phyloP scores from a whole-genome alignment of 2,329 filamentous ascomycete genomes.

The Talaromyces pinophilus region DNA sequence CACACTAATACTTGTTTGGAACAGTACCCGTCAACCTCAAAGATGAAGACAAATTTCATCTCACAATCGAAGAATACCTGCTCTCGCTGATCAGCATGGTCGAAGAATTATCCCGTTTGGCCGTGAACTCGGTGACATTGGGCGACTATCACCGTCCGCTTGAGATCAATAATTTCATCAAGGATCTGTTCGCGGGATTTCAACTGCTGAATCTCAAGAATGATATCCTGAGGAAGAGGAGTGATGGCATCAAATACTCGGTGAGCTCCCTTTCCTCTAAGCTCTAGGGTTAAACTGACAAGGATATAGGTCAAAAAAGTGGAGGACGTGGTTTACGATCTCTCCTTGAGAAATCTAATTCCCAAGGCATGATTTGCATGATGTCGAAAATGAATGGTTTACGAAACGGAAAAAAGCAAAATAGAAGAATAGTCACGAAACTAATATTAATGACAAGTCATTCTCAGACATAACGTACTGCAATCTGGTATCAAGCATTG shows the following conservation, averaged over 20 bases:
- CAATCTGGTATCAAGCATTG: constrained; percentile 19
- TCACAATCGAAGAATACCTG: constrained; percentile 97
- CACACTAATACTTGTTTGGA: constrained; percentile 9
- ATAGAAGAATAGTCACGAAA: constrained; percentile 1
- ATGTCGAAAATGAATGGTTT: background rate
- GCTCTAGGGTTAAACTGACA: background rate
- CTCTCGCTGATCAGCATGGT: constrained; percentile 82
- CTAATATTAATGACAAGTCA: constrained; percentile 8
- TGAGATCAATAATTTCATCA: constrained; percentile 87
- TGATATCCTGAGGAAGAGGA: constrained; percentile 80
- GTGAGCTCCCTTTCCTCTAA: constrained; percentile 37
- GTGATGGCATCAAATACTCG: constrained; percentile 93
- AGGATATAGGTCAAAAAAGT: constrained; percentile 79
- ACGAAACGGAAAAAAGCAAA: too few relatives aligned
- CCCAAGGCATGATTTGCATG: constrained; percentile 47
- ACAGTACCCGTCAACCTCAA: constrained; percentile 91
- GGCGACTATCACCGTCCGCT: constrained; percentile 84
- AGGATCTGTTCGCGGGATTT: constrained; percentile 93
- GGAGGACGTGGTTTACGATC: constrained; percentile 95
- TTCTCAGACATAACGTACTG: constrained; percentile 10
- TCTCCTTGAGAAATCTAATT: constrained; percentile 81
- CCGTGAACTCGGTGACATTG: constrained; percentile 90
- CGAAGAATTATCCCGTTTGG: constrained; percentile 85
- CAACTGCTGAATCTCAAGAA: constrained; percentile 98
- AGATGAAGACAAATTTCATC: constrained; percentile 84